Conservation (phyloP, 331 rosid genomes). For the Malus hybrid region DNA sequence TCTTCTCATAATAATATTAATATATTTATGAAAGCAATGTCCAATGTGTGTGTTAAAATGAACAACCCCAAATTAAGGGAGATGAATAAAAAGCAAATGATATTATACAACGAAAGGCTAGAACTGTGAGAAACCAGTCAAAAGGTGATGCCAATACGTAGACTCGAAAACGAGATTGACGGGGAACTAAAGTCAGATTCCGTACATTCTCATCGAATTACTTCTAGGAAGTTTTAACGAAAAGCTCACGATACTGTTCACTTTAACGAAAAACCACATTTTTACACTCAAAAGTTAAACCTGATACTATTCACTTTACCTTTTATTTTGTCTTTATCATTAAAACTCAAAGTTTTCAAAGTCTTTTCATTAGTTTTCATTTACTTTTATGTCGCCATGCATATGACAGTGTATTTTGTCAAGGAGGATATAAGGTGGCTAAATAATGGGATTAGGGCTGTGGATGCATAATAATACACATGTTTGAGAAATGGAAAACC, state of each 20-base stretch:
- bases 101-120: too few relatives aligned
- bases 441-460: too few relatives aligned
- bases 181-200: not conserved
- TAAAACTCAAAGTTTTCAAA: too few relatives aligned
- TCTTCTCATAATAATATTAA: too few relatives aligned
- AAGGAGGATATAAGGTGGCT: not conserved
- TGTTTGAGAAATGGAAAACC: too few relatives aligned
- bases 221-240: too few relatives aligned
- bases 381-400: not conserved
- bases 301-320: too few relatives aligned
- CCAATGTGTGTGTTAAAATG: not conserved
- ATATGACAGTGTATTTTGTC: not conserved
- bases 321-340: too few relatives aligned
- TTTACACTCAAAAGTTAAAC: too few relatives aligned
- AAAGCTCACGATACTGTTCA: too few relatives aligned
- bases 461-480: not conserved
- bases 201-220: conserved; percentile 4
- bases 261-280: too few relatives aligned
- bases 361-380: too few relatives aligned
- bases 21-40: not conserved
- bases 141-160: not conserved
- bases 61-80: not conserved
- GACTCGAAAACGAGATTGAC: not conserved
- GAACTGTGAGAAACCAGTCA: not conserved
- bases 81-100: not conserved